These are phyloP conservation scores for Podila horticola DNA, from an alignment of 192 early-diverging fungal genomes.

Conservation along the genomic window DNA sequence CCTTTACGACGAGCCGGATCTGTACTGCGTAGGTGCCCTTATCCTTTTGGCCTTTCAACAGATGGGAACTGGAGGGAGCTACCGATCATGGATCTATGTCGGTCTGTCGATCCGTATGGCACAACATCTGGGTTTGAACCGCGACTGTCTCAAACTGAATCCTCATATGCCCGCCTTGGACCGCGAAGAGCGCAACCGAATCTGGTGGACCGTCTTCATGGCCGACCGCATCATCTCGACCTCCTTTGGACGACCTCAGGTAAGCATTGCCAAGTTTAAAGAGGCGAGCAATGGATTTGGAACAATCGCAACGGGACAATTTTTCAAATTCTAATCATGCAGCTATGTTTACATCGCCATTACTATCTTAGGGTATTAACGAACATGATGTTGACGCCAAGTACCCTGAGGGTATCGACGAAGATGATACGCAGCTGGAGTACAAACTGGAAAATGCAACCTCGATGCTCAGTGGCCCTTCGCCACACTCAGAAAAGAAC, in stretches of 20 bases:
- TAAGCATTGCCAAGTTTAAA: conserved; percentile 21
- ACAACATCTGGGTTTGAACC: conserved; percentile 67
- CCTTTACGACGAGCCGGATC: conserved; percentile 65
- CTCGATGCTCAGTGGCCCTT: conserved; percentile 26
- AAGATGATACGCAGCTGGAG: conserved; percentile 34
- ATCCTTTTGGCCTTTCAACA: conserved; percentile 73
- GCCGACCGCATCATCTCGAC: conserved; percentile 74
- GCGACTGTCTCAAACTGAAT: conserved; percentile 56
- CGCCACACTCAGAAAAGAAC: conserved; percentile 29
- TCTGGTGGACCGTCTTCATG: conserved; percentile 84
- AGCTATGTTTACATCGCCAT: too few relatives aligned
- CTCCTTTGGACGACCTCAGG: conserved; percentile 71
- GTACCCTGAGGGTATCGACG: conserved; percentile 56
- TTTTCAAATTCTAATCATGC: too few relatives aligned
- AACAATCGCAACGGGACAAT: conserved; percentile 1
- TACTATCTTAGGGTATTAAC: conserved; percentile 50
- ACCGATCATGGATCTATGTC: conserved; percentile 76
- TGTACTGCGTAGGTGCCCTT: conserved; percentile 72
- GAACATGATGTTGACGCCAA: conserved; percentile 68
- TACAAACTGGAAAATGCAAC: conserved; percentile 25
- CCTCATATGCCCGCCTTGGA: conserved; percentile 50
- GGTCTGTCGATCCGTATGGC: conserved; percentile 66
- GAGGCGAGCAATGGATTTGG: neutral
- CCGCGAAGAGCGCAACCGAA: conserved; percentile 68
- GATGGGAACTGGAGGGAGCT: conserved; percentile 71